These are phyloP conservation scores for Trichosporon sp. DNA, from an alignment of 1,284 basidiomycete genomes.

Conservation along the genomic window DNA sequence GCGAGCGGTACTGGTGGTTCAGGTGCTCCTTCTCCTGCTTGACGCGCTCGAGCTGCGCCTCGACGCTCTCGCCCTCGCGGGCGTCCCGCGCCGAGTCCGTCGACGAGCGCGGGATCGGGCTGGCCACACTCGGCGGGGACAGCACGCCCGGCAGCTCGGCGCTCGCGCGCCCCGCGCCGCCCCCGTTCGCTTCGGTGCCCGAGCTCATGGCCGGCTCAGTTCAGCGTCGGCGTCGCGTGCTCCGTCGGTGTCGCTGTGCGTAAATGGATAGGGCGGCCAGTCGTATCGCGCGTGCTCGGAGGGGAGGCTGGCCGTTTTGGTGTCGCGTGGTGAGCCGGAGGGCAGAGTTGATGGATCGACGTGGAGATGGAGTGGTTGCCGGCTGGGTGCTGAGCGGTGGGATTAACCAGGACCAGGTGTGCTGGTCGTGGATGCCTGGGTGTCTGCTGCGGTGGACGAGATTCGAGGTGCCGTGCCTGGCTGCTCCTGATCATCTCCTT, in stretches of 20 bases:
- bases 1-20: conserved; percentile 75
- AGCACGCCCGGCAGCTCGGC: conserved; percentile 11
- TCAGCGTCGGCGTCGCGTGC: neutral
- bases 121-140: neutral
- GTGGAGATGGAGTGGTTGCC: neutral
- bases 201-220: neutral
- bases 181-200: conserved; percentile 9
- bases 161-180: conserved; percentile 11
- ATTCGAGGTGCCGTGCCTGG: neutral
- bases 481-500: neutral
- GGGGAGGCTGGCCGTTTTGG: neutral
- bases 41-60: conserved; percentile 47
- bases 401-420: neutral
- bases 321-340: neutral
- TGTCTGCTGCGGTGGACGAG: neutral
- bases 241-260: neutral
- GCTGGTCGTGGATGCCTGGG: neutral
- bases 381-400: neutral
- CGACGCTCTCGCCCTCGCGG: conserved; percentile 23
- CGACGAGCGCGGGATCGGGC: neutral
- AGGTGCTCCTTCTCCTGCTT: conserved; percentile 78
- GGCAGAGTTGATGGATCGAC: neutral
- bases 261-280: neutral
- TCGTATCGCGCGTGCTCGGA: neutral
- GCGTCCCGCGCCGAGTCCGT: neutral